These are phyloP conservation scores for Didymella pomorum DNA, from an alignment of 2,329 filamentous ascomycete genomes.

Conservation along the genomic window DNA sequence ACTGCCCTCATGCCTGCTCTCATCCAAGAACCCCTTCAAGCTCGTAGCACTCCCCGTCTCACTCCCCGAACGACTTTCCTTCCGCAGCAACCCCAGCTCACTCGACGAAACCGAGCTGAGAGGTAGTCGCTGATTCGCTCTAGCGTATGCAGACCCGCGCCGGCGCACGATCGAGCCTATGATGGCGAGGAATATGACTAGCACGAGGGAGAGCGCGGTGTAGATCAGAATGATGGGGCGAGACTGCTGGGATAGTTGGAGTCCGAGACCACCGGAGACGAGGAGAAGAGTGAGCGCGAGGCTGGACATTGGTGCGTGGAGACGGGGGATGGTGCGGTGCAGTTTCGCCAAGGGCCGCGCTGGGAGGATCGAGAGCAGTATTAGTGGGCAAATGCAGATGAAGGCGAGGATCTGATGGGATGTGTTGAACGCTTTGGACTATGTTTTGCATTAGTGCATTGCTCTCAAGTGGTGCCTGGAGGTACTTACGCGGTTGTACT, in stretches of 20 bases:
- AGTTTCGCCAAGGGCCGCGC: slow-evolving; percentile 41
- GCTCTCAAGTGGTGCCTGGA: not conserved
- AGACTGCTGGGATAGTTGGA: slow-evolving; percentile 37
- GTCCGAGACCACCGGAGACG: slow-evolving; percentile 46
- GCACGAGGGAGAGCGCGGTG: slow-evolving; percentile 17
- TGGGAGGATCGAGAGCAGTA: slow-evolving; percentile 37
- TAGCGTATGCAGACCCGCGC: slow-evolving; percentile 37
- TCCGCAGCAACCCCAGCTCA: slow-evolving; percentile 27
- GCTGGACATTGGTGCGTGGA: slow-evolving; percentile 55
- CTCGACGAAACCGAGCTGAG: slow-evolving; percentile 33
- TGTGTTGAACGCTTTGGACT: slow-evolving; percentile 55
- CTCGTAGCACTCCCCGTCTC: slow-evolving; percentile 19
- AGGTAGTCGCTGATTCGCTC: slow-evolving; percentile 20
- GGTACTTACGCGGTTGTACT: slow-evolving; percentile 52
- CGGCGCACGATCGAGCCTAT: slow-evolving; percentile 37
- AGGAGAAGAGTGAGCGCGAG: slow-evolving; percentile 38
- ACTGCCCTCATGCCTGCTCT: slow-evolving; percentile 21
- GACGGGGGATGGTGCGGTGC: slow-evolving; percentile 51
- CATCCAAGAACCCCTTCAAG: slow-evolving; percentile 20
- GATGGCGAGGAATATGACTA: slow-evolving; percentile 30
- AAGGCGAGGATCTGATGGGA: slow-evolving; percentile 60
- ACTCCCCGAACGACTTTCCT: slow-evolving; percentile 21
- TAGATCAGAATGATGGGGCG: slow-evolving; percentile 41
- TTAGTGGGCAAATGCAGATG: slow-evolving; percentile 56
- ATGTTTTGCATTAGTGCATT: slow-evolving; percentile 17